Evolutionary conservation across 129 eudicot genomes (phyloP).

Genomic region (Calendula officinalis): DNA sequence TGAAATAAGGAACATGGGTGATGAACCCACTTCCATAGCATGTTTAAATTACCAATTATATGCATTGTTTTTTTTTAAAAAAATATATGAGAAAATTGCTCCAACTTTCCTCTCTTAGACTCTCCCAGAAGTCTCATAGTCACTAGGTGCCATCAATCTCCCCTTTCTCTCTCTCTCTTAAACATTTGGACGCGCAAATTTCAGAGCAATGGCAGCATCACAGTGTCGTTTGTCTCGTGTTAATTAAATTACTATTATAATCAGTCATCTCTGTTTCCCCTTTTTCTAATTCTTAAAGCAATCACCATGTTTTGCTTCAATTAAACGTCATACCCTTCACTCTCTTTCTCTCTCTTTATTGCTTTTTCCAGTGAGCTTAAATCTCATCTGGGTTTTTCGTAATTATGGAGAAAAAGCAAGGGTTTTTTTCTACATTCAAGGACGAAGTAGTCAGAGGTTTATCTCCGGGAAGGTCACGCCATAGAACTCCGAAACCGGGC

Average conservation of each 20-base stretch:
- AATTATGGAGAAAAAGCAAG: constrained; percentile 75
- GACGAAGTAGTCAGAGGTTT: constrained; percentile 72
- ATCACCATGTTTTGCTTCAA: constrained; percentile 52
- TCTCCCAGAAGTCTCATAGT: too few species aligned
- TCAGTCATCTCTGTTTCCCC: not conserved
- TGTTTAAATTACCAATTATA: too few species aligned
- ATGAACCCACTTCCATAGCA: too few species aligned
- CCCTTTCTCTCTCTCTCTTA: constrained; percentile 14
- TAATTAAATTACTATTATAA: constrained; percentile 14
- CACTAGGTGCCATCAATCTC: too few species aligned
- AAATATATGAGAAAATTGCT: too few species aligned
- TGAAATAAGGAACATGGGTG: too few species aligned
- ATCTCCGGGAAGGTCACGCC: constrained; percentile 62
- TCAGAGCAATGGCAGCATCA: constrained; percentile 34
- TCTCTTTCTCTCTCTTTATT: not conserved
- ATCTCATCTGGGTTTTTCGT: constrained; percentile 24
- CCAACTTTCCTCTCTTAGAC: too few species aligned
- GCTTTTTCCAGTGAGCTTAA: constrained; percentile 12
- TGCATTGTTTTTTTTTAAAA: too few species aligned
- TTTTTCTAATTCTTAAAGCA: constrained; percentile 9
- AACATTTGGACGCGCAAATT: constrained; percentile 29
- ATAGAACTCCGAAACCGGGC: constrained; percentile 17
- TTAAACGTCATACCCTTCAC: constrained; percentile 42
- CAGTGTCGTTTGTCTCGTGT: constrained; percentile 39
- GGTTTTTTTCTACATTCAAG: constrained; percentile 62